Base-by-base conservation (phyloP, 208 protist species). In the Leishmania martiniquensis region DNA sequence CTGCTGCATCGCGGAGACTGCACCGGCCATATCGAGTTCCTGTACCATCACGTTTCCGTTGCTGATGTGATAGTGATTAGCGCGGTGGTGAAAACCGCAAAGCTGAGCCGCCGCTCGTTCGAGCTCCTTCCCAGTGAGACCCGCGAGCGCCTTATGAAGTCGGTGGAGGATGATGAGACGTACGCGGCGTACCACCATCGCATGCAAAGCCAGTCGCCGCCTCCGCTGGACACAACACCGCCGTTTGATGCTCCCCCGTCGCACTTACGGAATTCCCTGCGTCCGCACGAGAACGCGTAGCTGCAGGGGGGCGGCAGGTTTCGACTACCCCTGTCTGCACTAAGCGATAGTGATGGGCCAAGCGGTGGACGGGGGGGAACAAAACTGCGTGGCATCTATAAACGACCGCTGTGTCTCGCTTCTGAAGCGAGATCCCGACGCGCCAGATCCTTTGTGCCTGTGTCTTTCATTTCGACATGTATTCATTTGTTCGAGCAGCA, bases 21-120 rank as follows among this genome's bases (percentile, higher is more conserved):
- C 49, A 85, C 81, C 4, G 92, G 90, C 4, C 85, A 96, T 44
- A 80, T 95, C 65, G 89, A 96, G 78, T 94, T 95, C 81, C 75
- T 96, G 63, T 91, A 84, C 73, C 85, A 85, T 34, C 91, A 96
- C 78, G 78, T 91, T 60, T 78, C 86, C 42, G 91, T 92, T 20
- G 93, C 91, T 13, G 84, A 91, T 60, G 82, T 92, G 25, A 76
- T 91, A 20, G 89, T 79, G 12, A 75, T n/a, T 10, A 91, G 66
- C 37, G 68, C 81, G 25, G 68, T 76, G 7, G 93, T 91, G n/a
- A 81, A 77, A 72, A 93, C 90, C 20, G 89, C 88, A 15, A 95
- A 92, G 78, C 60, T 95, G 39, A 91, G 84, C 75, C 83, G 89
- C n/a, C 81, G 78, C 70, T 87, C 90, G 51, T 96, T 94, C 81